phyloP scores from a whole-genome alignment of 2,329 filamentous ascomycete genomes.

The Zymoseptoria tritici region DNA sequence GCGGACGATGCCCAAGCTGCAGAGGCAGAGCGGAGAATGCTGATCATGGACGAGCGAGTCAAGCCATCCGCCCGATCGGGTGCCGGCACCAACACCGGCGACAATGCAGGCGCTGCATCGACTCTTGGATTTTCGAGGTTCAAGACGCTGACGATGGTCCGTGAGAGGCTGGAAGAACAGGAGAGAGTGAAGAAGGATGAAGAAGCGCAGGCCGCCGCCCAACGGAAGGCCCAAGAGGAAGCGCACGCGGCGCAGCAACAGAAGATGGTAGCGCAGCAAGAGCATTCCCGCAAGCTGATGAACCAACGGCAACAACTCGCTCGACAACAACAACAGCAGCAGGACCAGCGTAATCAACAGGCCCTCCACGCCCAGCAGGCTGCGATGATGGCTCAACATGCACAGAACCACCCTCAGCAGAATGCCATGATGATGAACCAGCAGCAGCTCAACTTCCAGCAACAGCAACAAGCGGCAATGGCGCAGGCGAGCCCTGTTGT shows the following conservation, averaged over 20 bases:
- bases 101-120: conserved; percentile 62
- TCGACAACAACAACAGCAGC: conserved; percentile 13
- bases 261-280: conserved; percentile 42
- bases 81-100: conserved; percentile 58
- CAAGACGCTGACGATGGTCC: conserved; percentile 76
- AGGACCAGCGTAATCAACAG: conserved; percentile 27
- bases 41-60: conserved; percentile 79
- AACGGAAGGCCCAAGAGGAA: conserved; percentile 33
- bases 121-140: conserved; percentile 82
- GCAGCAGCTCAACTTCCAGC: conserved; percentile 41
- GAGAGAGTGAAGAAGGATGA: conserved; percentile 52
- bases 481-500: conserved; percentile 56
- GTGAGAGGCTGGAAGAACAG: conserved; percentile 51
- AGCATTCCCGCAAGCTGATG: conserved; percentile 43
- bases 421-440: conserved; percentile 29
- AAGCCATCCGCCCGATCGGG: conserved; percentile 50
- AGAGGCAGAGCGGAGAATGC: conserved; percentile 85
- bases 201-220: conserved; percentile 44
- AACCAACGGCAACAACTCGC: conserved; percentile 29
- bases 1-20: conserved; percentile 89
- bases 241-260: conserved; percentile 38
- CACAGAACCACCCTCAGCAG: conserved; percentile 32
- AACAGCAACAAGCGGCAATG: conserved; percentile 36
- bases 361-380: conserved; percentile 16
- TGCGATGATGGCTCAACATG: conserved; percentile 22